Evolutionary conservation across 768 basidiomycete species (phyloP).

Genomic region (Amanita fuliginea): DNA sequence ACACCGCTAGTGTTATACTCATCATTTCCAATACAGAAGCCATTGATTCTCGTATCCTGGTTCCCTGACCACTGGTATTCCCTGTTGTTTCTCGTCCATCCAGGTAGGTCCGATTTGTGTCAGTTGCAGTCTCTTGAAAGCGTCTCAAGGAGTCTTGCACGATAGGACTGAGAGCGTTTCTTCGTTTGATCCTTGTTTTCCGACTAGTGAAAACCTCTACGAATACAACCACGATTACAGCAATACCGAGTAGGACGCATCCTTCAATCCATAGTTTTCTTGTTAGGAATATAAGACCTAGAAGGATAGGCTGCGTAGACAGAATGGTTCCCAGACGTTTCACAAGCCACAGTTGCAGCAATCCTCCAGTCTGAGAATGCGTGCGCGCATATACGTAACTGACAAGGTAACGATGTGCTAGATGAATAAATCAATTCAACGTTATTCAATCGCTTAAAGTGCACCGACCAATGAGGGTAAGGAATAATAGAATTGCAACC

Average conservation of each 20-base stretch:
- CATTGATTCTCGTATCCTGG: conserved; percentile 55
- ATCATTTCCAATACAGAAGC: conserved; percentile 81
- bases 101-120: conserved; percentile 19
- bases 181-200: conserved; percentile 39
- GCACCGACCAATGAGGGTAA: conserved; percentile 53
- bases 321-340: conserved; percentile 63
- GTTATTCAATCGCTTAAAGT: neutral
- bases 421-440: neutral
- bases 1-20: conserved; percentile 65
- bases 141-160: conserved; percentile 47
- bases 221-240: conserved; percentile 39
- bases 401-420: conserved; percentile 73
- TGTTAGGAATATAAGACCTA: conserved; percentile 64
- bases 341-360: conserved; percentile 66
- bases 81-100: conserved; percentile 44
- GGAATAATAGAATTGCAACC: conserved; percentile 49
- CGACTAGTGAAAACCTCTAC: conserved; percentile 48
- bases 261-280: conserved; percentile 65
- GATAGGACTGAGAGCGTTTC: conserved; percentile 38
- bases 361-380: conserved; percentile 64
- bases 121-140: conserved; percentile 35
- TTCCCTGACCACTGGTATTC: conserved; percentile 29
- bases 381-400: conserved; percentile 71
- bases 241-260: conserved; percentile 46
- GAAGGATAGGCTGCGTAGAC: conserved; percentile 61